Conservation (phyloP, 306 rosid genomes). For the Vicia villosa region DNA sequence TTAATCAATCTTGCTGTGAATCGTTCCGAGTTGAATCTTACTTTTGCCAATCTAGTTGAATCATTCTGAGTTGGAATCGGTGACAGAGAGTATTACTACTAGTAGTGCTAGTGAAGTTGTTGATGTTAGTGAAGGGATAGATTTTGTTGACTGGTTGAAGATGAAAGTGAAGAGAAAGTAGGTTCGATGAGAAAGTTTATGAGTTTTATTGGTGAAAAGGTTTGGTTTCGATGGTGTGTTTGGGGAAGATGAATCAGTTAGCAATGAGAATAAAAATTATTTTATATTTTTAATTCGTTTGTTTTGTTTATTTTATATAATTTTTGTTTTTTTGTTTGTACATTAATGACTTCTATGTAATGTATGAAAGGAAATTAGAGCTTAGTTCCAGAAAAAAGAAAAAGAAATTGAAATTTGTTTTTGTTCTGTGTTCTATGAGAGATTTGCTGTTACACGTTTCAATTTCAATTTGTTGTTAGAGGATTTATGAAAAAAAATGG, state of each 20-base stretch:
- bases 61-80: slow-evolving; percentile 38
- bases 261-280: slow-evolving; percentile 16
- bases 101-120: background rate
- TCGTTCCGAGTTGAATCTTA: too few species aligned
- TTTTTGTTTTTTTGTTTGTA: background rate
- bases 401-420: background rate
- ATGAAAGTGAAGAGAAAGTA: slow-evolving; percentile 41
- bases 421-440: background rate
- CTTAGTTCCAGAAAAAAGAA: too few species aligned
- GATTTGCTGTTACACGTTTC: too few species aligned
- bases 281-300: background rate
- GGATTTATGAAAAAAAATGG: too few species aligned
- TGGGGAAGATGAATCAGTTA: slow-evolving; percentile 47
- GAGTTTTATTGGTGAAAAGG: slow-evolving; percentile 77
- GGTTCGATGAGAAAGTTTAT: slow-evolving; percentile 69
- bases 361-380: background rate
- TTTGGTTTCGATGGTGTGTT: slow-evolving; percentile 55
- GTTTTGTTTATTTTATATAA: background rate
- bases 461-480: too few species aligned
- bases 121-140: too few species aligned
- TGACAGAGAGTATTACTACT: slow-evolving; percentile 9
- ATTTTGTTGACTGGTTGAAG: slow-evolving; percentile 13
- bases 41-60: too few species aligned
- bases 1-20: too few species aligned
- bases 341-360: background rate